Percentiles rank a stretch among this genome's conserved stretches.
phyloP scores from a whole-genome alignment of 129 eudicot genomes.

The Arctium lappa region DNA sequence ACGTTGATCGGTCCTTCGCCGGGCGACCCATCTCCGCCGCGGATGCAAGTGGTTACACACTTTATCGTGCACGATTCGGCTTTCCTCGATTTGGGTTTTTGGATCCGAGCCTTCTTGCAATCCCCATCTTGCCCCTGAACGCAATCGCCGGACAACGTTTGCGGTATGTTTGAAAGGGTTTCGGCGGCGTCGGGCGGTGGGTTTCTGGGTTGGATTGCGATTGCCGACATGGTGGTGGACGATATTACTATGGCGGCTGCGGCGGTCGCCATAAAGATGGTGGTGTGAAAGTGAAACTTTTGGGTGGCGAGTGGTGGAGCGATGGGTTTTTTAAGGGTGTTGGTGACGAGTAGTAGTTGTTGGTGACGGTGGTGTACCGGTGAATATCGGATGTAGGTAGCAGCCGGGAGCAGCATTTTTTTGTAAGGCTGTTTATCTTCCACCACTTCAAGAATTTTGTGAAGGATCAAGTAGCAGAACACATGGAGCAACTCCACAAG shows the following conservation, averaged over 20 bases:
- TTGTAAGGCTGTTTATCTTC: slow-evolving; percentile 28
- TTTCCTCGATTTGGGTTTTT: slow-evolving; percentile 76
- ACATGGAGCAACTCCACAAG: slow-evolving; percentile 8
- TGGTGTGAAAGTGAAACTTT: slow-evolving; percentile 8
- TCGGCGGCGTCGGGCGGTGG: slow-evolving; percentile 56
- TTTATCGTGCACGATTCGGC: slow-evolving; percentile 83
- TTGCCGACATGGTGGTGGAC: slow-evolving; percentile 32
- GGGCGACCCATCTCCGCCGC: slow-evolving; percentile 85
- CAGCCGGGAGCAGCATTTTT: slow-evolving; percentile 13
- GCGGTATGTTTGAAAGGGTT: slow-evolving; percentile 79
- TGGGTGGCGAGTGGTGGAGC: slow-evolving; percentile 10
- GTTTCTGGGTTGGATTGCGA: slow-evolving; percentile 30
- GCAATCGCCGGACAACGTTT: slow-evolving; percentile 62
- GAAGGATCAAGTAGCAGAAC: background rate
- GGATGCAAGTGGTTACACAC: slow-evolving; percentile 79
- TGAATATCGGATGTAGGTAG: slow-evolving; percentile 19
- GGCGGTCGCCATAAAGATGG: slow-evolving; percentile 24
- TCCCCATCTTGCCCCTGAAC: slow-evolving; percentile 35
- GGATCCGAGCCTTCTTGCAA: slow-evolving; percentile 68
- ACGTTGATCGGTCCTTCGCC: slow-evolving; percentile 94
- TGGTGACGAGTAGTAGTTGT: background rate
- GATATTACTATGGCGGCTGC: slow-evolving; percentile 34
- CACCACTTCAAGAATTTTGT: slow-evolving; percentile 6
- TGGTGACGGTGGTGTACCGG: slow-evolving; percentile 17
- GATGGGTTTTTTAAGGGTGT: slow-evolving; percentile 13